Evolutionary conservation across 202 grass and related monocot species (phyloP), one percentile per base, ranked within the genome.

Genomic region (Setaria viridis): DNA sequence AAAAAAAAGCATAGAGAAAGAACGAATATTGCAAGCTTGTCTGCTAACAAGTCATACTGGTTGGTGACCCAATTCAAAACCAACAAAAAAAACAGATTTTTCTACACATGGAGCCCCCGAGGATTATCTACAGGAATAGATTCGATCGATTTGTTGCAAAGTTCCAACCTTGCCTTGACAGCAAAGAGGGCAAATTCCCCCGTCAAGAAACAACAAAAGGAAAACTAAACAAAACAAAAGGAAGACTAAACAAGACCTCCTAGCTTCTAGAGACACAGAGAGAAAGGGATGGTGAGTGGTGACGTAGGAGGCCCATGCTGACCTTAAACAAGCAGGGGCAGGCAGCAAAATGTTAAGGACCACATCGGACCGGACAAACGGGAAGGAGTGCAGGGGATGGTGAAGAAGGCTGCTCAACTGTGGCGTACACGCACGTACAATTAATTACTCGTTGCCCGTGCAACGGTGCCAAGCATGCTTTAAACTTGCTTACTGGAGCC

Each of bases 31-130:
- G 15, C 4, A 72, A 46, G 47, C 56, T 46, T 86, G 57, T 54
- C 33, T 49, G 69, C 59, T 42, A 16, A 11, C 5, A 56, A 80
- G 84, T 37, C 58, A 56, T 62, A 8, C 4, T 33, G 39, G 35
- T 67, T 57, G 72, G 62, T 76, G 19, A 48, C 45, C 80, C n/a
- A 60, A 72, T 17, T 66, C 39, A 35, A 66, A 45, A 42, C 20
- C 35, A 75, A 29, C 35, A 45, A 57, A 41, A n/a, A 33, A 81
- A 70, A 46, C 60, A 4, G 42, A 15, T 50, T 34, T 74, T 67
- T 54, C 46, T 20, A 43, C 4, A 15, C 72, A 6, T 69, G 37
- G 33, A 25, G 7, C 49, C 17, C n/a, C 1, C 33, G 35, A 9
- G 37, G 35, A 57, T 45, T 32, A 60, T 60, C 37, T 62, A 62